Evolutionary conservation across 805 yeast species (phyloP), one percentile per base, ranked within the genome.

Genomic region (Candida mattraensis): DNA sequence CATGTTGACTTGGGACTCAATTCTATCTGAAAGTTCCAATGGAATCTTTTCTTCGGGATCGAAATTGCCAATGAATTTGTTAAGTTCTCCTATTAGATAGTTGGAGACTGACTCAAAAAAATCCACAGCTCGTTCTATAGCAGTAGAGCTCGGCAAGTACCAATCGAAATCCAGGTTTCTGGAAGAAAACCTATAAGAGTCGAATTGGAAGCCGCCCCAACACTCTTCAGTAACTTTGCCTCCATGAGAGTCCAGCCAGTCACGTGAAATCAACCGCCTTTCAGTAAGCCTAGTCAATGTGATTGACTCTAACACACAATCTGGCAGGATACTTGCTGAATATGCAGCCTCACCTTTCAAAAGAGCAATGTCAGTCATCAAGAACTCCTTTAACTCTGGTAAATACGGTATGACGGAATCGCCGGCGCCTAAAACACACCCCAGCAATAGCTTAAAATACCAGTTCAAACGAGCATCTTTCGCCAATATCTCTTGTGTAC

Each of bases 201-300:
- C 75, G 47, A 80, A 76, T 47, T 82, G 87, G 39, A 75, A 70
- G 0, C 78, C 87, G 29, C 94, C 94, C 94, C 94, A 85, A 40
- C 80, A 72, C 15, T 68, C 68, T 32, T 70, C 78, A 25, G 60
- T 61, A 8, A 72, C 42, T 18, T 53, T 48, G 5, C 57, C 59
- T 1, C 67, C 71, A 45, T 64, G 47, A 11, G 60, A 54, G 3
- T 46, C 40, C 3, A 58, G 42, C 45, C 71, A 70, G 7, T 53
- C 68, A 24, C 78, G 74, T 30, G 76, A 68, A 37, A 75, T 70
- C 35, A 78, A 61, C 29, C 80, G 65, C 38, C 69, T 67, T 45
- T 83, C 88, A 13, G 61, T 55, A 3, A 83, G 53, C 42, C 80
- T 76, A 8, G 82, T 72, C 30, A 76, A 74, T 0, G 91, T 75